A percentile compares a stretch with the other conserved stretches of the same genome.
phyloP scores from a whole-genome alignment of 345 rosid genomes.

The Erucastrum elatum region DNA sequence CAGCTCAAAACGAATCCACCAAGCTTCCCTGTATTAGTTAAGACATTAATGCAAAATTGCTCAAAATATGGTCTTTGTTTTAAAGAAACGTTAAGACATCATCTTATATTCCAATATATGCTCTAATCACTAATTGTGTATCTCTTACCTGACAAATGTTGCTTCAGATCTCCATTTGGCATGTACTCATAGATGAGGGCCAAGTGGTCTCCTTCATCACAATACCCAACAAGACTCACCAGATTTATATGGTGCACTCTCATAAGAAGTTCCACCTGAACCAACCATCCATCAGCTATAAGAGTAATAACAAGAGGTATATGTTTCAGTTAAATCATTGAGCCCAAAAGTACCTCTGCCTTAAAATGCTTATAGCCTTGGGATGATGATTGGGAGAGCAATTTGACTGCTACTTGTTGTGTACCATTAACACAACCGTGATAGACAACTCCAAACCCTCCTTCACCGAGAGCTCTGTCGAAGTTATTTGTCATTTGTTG shows the following conservation, averaged over 20 bases:
- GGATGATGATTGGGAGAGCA: constrained; percentile 41
- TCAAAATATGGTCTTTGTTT: background rate
- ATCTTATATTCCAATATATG: background rate
- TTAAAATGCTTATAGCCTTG: constrained; percentile 50
- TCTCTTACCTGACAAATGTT: constrained; percentile 23
- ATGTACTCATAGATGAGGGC: constrained; percentile 48
- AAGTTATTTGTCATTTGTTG: constrained; percentile 43
- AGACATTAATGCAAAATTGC: background rate
- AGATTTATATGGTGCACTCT: constrained; percentile 49
- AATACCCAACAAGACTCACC: constrained; percentile 45
- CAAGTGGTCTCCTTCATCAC: constrained; percentile 34
- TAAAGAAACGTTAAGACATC: background rate
- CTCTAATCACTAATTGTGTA: background rate
- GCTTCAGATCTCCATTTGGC: constrained; percentile 38
- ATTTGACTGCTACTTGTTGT: constrained; percentile 45
- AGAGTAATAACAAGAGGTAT: background rate
- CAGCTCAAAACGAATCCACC: constrained; percentile 37
- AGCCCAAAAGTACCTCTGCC: constrained; percentile 40
- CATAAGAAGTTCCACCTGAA: constrained; percentile 42
- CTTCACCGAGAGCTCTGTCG: constrained; percentile 40
- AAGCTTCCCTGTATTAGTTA: constrained; percentile 13
- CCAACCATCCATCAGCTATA: background rate
- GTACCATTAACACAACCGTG: constrained; percentile 38
- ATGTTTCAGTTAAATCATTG: background rate
- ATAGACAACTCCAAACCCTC: constrained; percentile 48